phyloP scores from a whole-genome alignment of 2,329 filamentous ascomycete genomes.

The Colletotrichum sansevieriae region DNA sequence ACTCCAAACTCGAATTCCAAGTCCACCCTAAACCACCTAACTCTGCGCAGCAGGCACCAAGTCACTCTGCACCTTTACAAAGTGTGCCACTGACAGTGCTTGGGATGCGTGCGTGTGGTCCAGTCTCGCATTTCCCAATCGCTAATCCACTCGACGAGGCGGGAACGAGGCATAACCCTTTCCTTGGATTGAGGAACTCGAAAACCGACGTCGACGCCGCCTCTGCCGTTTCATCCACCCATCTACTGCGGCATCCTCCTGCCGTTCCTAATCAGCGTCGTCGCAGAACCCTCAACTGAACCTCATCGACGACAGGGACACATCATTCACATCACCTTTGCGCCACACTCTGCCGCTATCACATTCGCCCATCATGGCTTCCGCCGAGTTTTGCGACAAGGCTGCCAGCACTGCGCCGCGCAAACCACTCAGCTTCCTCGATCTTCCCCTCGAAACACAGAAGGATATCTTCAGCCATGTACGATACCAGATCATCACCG shows the following conservation, averaged over 20 bases:
- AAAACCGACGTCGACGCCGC: slow-evolving; percentile 7
- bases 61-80: no score
- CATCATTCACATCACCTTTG: not conserved
- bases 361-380: slow-evolving; percentile 50
- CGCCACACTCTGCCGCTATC: slow-evolving; percentile 10
- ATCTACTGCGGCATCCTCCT: not conserved
- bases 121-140: slow-evolving; percentile 28
- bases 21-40: not conserved
- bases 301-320: not conserved
- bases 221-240: not conserved
- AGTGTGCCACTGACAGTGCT: not conserved
- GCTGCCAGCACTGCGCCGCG: slow-evolving; percentile 43
- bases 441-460: slow-evolving; percentile 62
- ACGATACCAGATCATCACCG: slow-evolving; percentile 43
- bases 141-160: slow-evolving; percentile 24
- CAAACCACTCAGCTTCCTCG: slow-evolving; percentile 52
- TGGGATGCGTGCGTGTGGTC: slow-evolving; percentile 1
- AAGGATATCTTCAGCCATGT: slow-evolving; percentile 63
- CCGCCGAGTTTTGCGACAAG: slow-evolving; percentile 50
- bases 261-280: not conserved
- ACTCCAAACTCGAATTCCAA: not conserved
- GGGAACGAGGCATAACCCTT: slow-evolving; percentile 21
- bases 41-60: no score
- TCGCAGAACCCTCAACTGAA: not conserved
- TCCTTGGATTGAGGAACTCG: slow-evolving; percentile 3